A percentile compares a stretch with the other conserved stretches of the same genome.
Evolutionary conservation across 768 basidiomycete species (phyloP).

Genomic region (Chlorophyllum brunneum): DNA sequence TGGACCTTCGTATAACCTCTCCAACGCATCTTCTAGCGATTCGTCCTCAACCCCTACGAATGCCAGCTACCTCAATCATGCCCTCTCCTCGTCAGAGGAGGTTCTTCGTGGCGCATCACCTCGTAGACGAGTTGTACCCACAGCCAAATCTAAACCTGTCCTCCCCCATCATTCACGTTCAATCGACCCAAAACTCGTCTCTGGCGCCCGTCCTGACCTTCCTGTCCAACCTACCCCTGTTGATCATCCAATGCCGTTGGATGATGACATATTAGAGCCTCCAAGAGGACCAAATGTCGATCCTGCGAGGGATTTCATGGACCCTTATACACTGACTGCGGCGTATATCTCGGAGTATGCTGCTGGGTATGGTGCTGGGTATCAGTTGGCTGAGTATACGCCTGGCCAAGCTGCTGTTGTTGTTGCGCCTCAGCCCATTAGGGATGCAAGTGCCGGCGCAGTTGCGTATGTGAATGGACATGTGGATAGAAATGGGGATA

Average conservation of each 20-base stretch:
- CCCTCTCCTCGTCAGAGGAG: neutral
- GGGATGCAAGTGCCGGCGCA: neutral
- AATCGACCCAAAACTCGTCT: neutral
- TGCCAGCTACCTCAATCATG: neutral
- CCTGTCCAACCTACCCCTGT: constrained; percentile 19
- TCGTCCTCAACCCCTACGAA: neutral
- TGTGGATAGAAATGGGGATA: constrained; percentile 2
- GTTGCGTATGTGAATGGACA: neutral
- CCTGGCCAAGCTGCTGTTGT: constrained; percentile 4
- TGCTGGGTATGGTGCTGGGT: constrained; percentile 23
- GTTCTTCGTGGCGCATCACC: constrained; percentile 10
- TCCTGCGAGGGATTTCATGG: constrained; percentile 15
- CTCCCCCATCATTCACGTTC: neutral
- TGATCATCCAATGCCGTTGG: constrained; percentile 1
- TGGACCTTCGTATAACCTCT: constrained; percentile 11
- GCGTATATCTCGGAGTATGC: constrained; percentile 22
- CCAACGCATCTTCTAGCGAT: neutral
- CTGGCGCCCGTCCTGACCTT: constrained; percentile 3
- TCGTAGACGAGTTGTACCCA: constrained; percentile 3
- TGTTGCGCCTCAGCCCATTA: neutral
- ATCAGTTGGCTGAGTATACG: constrained; percentile 13
- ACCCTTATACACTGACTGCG: constrained; percentile 22
- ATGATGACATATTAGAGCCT: neutral
- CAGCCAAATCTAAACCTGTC: constrained; percentile 1
- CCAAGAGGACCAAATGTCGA: constrained; percentile 3